phyloP scores from a whole-genome alignment of 805 yeast species.

The Hermanozyma aechmeae region DNA sequence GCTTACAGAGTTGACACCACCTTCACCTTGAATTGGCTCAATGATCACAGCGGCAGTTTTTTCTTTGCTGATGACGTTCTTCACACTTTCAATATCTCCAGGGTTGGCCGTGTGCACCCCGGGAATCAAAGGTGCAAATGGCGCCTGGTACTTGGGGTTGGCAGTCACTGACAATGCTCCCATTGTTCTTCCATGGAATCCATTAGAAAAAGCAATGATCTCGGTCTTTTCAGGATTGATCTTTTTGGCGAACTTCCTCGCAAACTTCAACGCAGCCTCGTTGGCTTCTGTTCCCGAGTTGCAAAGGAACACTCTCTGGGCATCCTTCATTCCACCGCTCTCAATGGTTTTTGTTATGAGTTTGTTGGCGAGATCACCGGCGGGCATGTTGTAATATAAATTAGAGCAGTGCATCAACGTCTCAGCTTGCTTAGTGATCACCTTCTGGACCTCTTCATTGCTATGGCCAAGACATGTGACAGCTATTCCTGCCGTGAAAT shows the following conservation, averaged over 20 bases:
- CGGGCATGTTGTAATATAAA: slow-evolving; percentile 74
- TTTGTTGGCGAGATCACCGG: slow-evolving; percentile 67
- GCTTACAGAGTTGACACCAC: slow-evolving; percentile 73
- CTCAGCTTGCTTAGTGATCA: slow-evolving; percentile 62
- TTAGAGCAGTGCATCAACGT: slow-evolving; percentile 80
- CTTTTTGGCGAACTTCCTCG: slow-evolving; percentile 68
- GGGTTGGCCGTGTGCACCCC: slow-evolving; percentile 67
- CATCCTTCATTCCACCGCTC: slow-evolving; percentile 74
- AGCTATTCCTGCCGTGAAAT: slow-evolving; percentile 94
- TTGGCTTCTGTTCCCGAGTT: slow-evolving; percentile 55
- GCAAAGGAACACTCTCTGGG: slow-evolving; percentile 60
- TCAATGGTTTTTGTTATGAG: slow-evolving; percentile 59
- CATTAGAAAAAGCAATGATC: slow-evolving; percentile 75
- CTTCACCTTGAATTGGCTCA: slow-evolving; percentile 98
- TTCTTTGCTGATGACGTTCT: slow-evolving; percentile 40
- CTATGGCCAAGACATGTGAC: slow-evolving; percentile 93
- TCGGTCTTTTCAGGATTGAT: slow-evolving; percentile 52
- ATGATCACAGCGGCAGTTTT: slow-evolving; percentile 86
- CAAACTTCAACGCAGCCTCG: slow-evolving; percentile 53
- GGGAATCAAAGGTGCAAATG: slow-evolving; percentile 88
- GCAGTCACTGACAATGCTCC: slow-evolving; percentile 91
- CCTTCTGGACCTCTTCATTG: slow-evolving; percentile 61
- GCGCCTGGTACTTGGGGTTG: slow-evolving; percentile 85
- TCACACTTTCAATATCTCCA: slow-evolving; percentile 51
- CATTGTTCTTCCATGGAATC: slow-evolving; percentile 93